phyloP scores from a whole-genome alignment of 202 grass and related monocot genomes.

The Schoenoplectus tabernaemontani region DNA sequence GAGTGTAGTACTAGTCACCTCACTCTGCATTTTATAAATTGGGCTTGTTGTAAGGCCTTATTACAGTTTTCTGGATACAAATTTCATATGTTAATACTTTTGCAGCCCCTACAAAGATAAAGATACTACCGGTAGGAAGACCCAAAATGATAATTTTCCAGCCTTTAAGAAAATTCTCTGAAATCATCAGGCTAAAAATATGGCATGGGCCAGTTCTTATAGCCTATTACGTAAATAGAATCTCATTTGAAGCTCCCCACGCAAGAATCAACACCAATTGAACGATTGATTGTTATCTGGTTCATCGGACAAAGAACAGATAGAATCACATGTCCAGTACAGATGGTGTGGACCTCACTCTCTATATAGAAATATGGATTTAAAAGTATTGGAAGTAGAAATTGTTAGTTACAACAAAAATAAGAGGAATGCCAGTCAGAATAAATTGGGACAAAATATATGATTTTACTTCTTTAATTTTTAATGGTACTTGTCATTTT shows the following conservation, averaged over 20 bases:
- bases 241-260: too few relatives aligned
- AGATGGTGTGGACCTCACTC: too few relatives aligned
- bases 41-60: not conserved
- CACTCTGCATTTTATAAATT: not conserved
- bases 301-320: not conserved
- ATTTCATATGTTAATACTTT: too few relatives aligned
- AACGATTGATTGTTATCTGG: not conserved
- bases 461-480: not conserved
- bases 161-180: too few relatives aligned
- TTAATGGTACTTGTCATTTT: not conserved
- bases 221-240: too few relatives aligned
- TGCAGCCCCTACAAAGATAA: not conserved
- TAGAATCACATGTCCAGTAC: too few relatives aligned
- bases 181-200: too few relatives aligned
- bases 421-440: not conserved
- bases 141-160: not conserved
- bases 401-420: not conserved
- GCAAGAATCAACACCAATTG: too few relatives aligned
- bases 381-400: too few relatives aligned
- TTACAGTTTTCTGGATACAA: not conserved
- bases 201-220: not conserved
- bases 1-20: too few relatives aligned
- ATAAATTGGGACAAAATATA: too few relatives aligned
- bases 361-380: too few relatives aligned
- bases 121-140: not conserved